Percentiles rank a stretch among this genome's conserved stretches.
These are phyloP conservation scores for Ascodesmis nigricans DNA, from an alignment of 495 filamentous ascomycete genomes.

Conservation along the genomic window DNA sequence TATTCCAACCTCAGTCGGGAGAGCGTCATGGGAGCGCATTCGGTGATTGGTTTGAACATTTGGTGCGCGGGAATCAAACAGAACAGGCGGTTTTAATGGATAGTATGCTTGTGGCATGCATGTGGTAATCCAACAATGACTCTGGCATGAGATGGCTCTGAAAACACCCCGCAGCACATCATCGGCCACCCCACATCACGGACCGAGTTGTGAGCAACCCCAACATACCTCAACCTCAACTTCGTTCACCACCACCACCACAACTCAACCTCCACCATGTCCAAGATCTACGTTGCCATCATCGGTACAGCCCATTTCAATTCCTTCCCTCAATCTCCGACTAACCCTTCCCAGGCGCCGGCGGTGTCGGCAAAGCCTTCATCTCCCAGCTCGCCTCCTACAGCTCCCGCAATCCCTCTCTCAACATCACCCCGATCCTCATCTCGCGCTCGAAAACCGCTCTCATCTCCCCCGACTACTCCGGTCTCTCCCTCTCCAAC, in stretches of 20 bases:
- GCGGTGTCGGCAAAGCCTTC: conserved; percentile 83
- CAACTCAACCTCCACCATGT: conserved; percentile 9
- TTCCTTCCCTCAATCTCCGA: background rate
- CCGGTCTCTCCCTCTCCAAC: conserved; percentile 31
- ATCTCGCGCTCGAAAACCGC: conserved; percentile 62
- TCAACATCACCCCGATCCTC: conserved; percentile 48
- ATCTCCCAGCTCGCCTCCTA: conserved; percentile 48
- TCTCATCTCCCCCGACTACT: conserved; percentile 40
- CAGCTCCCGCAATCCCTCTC: conserved; percentile 28
- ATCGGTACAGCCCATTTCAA: conserved; percentile 21
- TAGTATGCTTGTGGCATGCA: too few relatives aligned
- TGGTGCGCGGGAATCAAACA: too few relatives aligned
- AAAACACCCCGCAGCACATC: too few relatives aligned
- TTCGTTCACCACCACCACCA: conserved; percentile 1
- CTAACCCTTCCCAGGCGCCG: conserved; percentile 39
- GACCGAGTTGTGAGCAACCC: conserved; percentile 3
- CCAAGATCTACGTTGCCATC: conserved; percentile 21
- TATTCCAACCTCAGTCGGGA: background rate
- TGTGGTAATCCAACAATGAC: too few relatives aligned
- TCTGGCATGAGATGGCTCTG: too few relatives aligned
- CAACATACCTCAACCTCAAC: conserved; percentile 8
- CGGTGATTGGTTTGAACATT: background rate
- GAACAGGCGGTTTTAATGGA: too few relatives aligned
- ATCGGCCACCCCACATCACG: too few relatives aligned
- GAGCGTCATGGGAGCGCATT: background rate